Evolutionary conservation across 441 rosid genomes (phyloP).

Genomic region (Eutrema salsugineum): DNA sequence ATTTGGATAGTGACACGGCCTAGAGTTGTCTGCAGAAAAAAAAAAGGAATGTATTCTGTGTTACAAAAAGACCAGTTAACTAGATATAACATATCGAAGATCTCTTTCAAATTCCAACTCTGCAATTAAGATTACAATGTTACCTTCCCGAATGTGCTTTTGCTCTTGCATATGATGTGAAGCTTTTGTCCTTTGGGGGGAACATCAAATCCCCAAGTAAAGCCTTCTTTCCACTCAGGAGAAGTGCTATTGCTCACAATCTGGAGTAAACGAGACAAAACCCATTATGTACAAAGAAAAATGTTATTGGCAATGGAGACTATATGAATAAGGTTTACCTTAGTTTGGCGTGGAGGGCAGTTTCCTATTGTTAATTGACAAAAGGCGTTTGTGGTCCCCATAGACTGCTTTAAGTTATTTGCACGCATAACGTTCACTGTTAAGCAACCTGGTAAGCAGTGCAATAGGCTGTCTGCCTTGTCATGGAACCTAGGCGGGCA

Average conservation of each 20-base stretch:
- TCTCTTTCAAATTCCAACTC: not conserved
- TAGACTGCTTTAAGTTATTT: constrained; percentile 96
- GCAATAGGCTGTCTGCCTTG: constrained; percentile 92
- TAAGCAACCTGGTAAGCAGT: constrained; percentile 97
- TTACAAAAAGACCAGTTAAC: not conserved
- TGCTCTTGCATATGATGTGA: constrained; percentile 91
- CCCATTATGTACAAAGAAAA: not conserved
- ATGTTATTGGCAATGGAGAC: not conserved
- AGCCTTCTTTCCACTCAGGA: constrained; percentile 93
- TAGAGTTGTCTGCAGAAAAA: constrained; percentile 59
- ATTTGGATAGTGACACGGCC: constrained; percentile 86
- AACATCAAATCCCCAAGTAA: constrained; percentile 89
- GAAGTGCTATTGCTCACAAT: constrained; percentile 64
- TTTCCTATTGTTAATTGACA: constrained; percentile 95
- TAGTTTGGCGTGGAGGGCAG: constrained; percentile 84
- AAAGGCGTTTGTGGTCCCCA: constrained; percentile 88
- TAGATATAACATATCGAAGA: not conserved
- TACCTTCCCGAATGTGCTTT: constrained; percentile 92
- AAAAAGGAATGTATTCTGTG: not conserved
- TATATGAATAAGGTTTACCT: constrained; percentile 37
- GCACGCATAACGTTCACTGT: constrained; percentile 94
- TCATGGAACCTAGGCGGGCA: constrained; percentile 98
- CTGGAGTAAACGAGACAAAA: constrained; percentile 34
- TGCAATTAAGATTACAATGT: constrained; percentile 3
- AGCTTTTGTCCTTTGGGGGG: constrained; percentile 97